A percentile compares a stretch with the other conserved stretches of the same genome.
Evolutionary conservation across 371 early-diverging fungal genomes (phyloP).

Genomic region (Polyrhizophydium stewartii): DNA sequence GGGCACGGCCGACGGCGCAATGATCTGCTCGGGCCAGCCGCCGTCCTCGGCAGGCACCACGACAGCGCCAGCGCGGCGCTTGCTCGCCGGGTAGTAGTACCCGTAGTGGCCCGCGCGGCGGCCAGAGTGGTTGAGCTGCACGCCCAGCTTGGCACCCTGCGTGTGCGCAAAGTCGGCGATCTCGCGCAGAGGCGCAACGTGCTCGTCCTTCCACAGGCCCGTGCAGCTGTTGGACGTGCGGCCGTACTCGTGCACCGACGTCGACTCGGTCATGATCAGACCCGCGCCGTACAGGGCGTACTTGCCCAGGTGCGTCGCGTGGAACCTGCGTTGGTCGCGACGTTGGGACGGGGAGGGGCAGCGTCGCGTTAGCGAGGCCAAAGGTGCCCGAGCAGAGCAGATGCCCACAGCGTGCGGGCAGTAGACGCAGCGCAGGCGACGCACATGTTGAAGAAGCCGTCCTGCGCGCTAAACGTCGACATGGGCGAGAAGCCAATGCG

Average conservation of each 20-base stretch:
- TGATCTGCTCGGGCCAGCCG: constrained; percentile 74
- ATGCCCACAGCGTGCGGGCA: no score
- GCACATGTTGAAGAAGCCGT: neutral
- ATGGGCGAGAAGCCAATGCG: constrained; percentile 77
- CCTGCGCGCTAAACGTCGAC: constrained; percentile 48
- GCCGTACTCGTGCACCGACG: constrained; percentile 67
- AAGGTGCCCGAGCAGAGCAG: no score
- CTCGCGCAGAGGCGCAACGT: constrained; percentile 54
- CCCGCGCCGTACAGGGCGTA: constrained; percentile 72
- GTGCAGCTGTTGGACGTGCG: constrained; percentile 70
- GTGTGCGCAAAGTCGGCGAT: constrained; percentile 62
- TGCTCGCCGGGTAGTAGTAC: constrained; percentile 14
- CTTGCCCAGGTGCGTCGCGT: constrained; percentile 63
- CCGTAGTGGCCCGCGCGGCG: constrained; percentile 65
- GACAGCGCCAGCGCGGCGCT: constrained; percentile 2
- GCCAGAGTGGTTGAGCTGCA: constrained; percentile 82
- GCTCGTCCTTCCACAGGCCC: constrained; percentile 79
- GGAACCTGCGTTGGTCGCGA: constrained; percentile 39
- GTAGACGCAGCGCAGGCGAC: no score
- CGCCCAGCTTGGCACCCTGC: constrained; percentile 53
- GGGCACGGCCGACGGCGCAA: constrained; percentile 61
- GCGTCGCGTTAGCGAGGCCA: no score
- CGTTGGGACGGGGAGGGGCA: no score
- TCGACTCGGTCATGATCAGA: constrained; percentile 51
- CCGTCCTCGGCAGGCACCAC: constrained; percentile 43